phyloP scores from a whole-genome alignment of 208 protist genomes.

The Willaertia magna region DNA sequence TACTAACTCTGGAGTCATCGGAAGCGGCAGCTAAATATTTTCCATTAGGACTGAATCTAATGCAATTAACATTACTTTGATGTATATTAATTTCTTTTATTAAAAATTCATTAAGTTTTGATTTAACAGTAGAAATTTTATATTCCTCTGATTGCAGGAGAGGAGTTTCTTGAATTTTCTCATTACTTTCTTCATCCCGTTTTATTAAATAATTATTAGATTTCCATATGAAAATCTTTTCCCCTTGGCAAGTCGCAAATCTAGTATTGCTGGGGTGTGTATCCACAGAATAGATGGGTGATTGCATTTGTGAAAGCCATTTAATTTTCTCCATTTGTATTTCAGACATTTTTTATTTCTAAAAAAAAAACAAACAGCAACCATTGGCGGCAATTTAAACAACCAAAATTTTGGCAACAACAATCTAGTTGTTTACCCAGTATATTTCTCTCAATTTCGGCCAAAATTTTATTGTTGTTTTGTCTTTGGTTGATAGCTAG shows the following conservation, averaged over 20 bases:
- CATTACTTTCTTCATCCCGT: background rate
- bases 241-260: background rate
- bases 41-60: background rate
- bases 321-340: background rate
- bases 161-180: background rate
- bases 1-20: background rate
- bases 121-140: background rate
- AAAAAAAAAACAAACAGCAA: no score
- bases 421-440: no score
- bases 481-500: no score
- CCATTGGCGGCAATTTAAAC: no score
- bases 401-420: no score
- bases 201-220: background rate
- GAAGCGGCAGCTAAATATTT: background rate
- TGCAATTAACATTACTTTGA: background rate
- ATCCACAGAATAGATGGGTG: background rate
- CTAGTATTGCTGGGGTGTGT: background rate
- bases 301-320: background rate
- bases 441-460: no score
- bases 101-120: background rate
- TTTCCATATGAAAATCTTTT: background rate
- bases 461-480: background rate
- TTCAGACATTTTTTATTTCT: background rate
- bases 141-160: background rate
- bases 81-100: background rate